Conservation (phyloP, 2,329 filamentous ascomycete genomes). For the Thelonectria blattea region DNA sequence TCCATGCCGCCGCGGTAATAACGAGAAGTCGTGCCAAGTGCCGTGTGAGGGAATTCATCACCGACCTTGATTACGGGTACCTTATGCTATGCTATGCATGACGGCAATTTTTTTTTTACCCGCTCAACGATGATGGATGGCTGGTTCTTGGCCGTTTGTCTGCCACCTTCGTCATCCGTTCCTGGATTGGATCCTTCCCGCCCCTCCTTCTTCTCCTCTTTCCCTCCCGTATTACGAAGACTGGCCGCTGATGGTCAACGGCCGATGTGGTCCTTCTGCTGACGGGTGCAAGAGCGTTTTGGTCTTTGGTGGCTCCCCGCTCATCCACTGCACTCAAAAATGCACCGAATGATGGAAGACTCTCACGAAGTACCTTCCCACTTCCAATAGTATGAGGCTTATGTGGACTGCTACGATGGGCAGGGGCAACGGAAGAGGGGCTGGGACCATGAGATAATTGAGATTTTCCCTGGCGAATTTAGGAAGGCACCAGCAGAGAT, state of each 20-base stretch:
- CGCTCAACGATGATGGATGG: background rate
- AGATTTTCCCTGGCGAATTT: background rate
- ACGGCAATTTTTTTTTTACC: background rate
- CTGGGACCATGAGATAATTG: background rate
- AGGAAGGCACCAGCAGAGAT: background rate
- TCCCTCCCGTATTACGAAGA: background rate
- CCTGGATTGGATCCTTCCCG: slow-evolving; percentile 17
- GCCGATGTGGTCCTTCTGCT: slow-evolving; percentile 2
- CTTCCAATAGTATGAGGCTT: background rate
- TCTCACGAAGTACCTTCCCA: too few species aligned
- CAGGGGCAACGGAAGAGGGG: background rate
- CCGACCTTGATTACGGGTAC: background rate
- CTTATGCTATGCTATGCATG: slow-evolving; percentile 6
- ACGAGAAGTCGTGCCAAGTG: background rate
- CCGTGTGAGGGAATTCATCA: slow-evolving; percentile 12
- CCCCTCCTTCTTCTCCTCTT: slow-evolving; percentile 8
- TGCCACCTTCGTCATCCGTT: slow-evolving; percentile 17
- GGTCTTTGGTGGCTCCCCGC: background rate
- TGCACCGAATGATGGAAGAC: background rate
- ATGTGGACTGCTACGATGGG: slow-evolving; percentile 8
- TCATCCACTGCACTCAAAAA: background rate
- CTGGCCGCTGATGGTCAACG: background rate
- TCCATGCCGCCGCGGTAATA: background rate
- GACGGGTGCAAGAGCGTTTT: slow-evolving; percentile 5
- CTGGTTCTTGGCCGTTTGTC: background rate